Percentiles rank a stretch among this genome's conserved stretches.
These are phyloP conservation scores for Leucocoprinus leucothites DNA, from an alignment of 768 basidiomycete species.

Conservation along the genomic window DNA sequence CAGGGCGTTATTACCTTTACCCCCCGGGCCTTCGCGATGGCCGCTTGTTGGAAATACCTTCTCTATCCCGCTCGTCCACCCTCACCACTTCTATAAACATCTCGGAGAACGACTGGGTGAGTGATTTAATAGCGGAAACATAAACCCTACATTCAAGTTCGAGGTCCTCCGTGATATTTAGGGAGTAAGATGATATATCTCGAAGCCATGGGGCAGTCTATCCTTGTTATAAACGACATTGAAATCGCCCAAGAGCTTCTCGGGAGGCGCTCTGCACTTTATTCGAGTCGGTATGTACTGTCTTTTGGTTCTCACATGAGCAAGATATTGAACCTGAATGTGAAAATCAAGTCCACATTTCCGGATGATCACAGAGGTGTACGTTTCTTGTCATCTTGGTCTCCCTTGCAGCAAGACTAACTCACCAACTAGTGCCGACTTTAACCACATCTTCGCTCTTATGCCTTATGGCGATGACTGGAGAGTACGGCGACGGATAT, in stretches of 20 bases:
- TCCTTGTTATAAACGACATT: slow-evolving; percentile 10
- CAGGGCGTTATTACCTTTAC: not conserved
- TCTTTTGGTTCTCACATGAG: too few species aligned
- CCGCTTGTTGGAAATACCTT: slow-evolving; percentile 13
- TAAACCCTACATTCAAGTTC: not conserved
- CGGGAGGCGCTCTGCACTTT: slow-evolving; percentile 12
- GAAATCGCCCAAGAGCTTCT: slow-evolving; percentile 11
- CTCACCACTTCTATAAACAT: slow-evolving; percentile 4
- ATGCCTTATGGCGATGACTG: slow-evolving; percentile 24
- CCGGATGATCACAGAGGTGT: slow-evolving; percentile 1
- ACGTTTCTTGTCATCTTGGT: not conserved
- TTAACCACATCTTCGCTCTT: slow-evolving; percentile 3
- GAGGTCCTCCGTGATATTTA: not conserved
- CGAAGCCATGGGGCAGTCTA: not conserved
- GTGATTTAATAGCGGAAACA: not conserved
- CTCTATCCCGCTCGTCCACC: slow-evolving; percentile 8
- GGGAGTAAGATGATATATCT: slow-evolving; percentile 11
- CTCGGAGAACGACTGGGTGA: slow-evolving; percentile 12
- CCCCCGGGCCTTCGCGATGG: slow-evolving; percentile 11
- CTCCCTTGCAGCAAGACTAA: not conserved
- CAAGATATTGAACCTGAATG: too few species aligned
- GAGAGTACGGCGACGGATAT: slow-evolving; percentile 21
- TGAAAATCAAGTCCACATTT: slow-evolving; percentile 1
- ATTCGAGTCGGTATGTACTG: slow-evolving; percentile 7
- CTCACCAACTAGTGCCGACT: not conserved